phyloP scores from a whole-genome alignment of 2,329 filamentous ascomycete genomes.

The Stagonosporopsis cucurbitacearum region DNA sequence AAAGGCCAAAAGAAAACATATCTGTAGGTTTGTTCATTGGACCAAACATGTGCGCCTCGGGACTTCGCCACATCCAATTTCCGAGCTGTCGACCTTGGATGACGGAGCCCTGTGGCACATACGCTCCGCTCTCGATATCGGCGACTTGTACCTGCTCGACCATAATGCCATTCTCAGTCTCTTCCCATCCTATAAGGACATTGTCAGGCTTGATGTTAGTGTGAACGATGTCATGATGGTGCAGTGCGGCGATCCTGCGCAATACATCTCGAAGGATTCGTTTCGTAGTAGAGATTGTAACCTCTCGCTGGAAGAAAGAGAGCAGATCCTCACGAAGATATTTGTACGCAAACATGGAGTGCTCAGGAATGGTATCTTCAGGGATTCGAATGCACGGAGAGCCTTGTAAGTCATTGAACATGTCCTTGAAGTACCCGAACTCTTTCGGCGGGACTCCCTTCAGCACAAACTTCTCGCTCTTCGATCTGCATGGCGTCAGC shows the following conservation, averaged over 20 bases:
- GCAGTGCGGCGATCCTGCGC: conserved; percentile 14
- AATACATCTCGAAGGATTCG: conserved; percentile 48
- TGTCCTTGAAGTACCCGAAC: conserved; percentile 17
- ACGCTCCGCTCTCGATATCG: conserved; percentile 52
- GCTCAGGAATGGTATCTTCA: conserved; percentile 53
- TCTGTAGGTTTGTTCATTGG: conserved; percentile 51
- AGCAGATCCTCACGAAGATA: conserved; percentile 54
- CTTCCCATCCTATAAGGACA: conserved; percentile 52
- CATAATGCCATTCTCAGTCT: conserved; percentile 36
- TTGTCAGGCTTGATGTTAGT: conserved; percentile 55
- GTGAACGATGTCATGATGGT: conserved; percentile 25
- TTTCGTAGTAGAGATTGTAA: conserved; percentile 50
- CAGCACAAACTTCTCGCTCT: conserved; percentile 10
- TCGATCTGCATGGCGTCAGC: conserved; percentile 2
- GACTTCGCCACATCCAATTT: conserved; percentile 56
- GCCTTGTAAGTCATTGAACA: conserved; percentile 20
- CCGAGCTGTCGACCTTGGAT: conserved; percentile 50
- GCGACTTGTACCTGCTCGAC: conserved; percentile 50
- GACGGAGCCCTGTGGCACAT: conserved; percentile 47
- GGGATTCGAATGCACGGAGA: conserved; percentile 15
- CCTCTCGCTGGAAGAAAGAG: conserved; percentile 50
- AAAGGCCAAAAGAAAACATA: conserved; percentile 55
- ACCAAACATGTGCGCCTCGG: conserved; percentile 53
- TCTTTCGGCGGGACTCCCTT: conserved; percentile 5
- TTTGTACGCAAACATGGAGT: conserved; percentile 55